Evolutionary conservation across 2,329 filamentous ascomycete genomes (phyloP), one percentile per base, ranked within the genome.

Genomic region (Epichloe glyceriae): DNA sequence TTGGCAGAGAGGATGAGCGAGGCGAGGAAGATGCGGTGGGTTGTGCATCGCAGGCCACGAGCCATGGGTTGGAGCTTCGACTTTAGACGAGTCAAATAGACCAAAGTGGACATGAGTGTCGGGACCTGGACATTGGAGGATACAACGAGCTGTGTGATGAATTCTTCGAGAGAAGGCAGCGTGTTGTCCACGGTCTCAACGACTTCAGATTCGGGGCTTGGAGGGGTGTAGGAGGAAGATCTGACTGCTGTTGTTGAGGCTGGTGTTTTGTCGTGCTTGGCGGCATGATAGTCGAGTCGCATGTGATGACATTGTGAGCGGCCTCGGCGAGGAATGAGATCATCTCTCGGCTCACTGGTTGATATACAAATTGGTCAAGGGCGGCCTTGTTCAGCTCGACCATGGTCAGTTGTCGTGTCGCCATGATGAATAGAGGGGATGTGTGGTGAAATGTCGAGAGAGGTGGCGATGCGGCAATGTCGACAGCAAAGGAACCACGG

Each of bases 41-140:
- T 88, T 22, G 93, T 97, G 76, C 93, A 97, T 61, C 86, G 84
- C 71, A 97, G 88, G 57, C 93, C 93, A 72, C 95, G 95, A 60
- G 93, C 91, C 64, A 95, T 89, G 53, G 91, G 87, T 58, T 94
- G 91, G 30, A 98, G 82, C 59, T 87, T 84, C 48, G 84, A 78
- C 70, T 85, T 86, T 62, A 98, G 79, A 54, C 90, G 82, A 63
- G 79, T 81, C 52, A 98, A 83, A 75, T 96, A 98, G 66, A 97
- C 89, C 40, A 98, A 79, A 7, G 90, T 90, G 37, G 88, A 91
- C 93, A 98, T 97, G 58, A 98, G 79, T 7, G 93, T 98, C 12
- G 93, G 88, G 49, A 96, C 90, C 74, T 97, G 91, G 33, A 97
- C 93, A 67, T 96, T 95, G 57, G 91, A 97, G 54, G 86, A 85